These are phyloP conservation scores for Hippophae gyantsensis DNA, from an alignment of 306 rosid species.

Conservation along the genomic window DNA sequence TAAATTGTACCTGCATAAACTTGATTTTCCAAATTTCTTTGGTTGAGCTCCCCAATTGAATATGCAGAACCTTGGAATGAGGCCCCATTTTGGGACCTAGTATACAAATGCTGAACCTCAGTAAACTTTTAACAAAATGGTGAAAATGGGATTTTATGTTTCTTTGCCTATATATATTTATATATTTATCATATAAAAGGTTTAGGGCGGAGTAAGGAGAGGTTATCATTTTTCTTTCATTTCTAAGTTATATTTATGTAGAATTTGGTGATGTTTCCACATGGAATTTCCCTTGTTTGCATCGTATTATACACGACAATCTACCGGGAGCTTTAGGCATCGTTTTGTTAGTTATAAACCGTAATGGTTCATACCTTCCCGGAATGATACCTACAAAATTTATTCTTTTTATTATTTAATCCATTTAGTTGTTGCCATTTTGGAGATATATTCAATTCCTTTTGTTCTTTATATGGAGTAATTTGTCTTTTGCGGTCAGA, in stretches of 20 bases:
- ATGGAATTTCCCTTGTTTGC: background rate
- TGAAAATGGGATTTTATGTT: too few relatives aligned
- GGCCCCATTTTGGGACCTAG: background rate
- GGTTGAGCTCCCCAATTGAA: background rate
- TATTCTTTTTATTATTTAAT: background rate
- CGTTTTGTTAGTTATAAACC: background rate
- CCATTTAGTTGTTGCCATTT: slow-evolving; percentile 5
- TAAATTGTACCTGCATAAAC: background rate
- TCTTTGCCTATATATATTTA: too few relatives aligned
- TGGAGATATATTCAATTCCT: background rate
- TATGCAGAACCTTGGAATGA: too few relatives aligned
- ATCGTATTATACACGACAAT: background rate
- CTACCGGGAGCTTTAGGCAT: background rate
- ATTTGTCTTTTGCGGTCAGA: background rate
- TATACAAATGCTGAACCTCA: background rate
- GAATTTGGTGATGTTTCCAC: background rate
- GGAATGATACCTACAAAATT: background rate
- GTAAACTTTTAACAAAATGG: too few relatives aligned
- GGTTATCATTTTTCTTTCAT: background rate
- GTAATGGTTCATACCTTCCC: slow-evolving; percentile 6
- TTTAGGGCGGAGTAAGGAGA: too few relatives aligned
- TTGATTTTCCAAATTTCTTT: background rate
- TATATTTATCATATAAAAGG: too few relatives aligned
- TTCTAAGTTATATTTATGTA: background rate
- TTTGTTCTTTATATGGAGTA: background rate